Percentiles rank a stretch among this genome's conserved stretches.
phyloP scores from a whole-genome alignment of 257 asterid genomes.

The Cordia subcordata region DNA sequence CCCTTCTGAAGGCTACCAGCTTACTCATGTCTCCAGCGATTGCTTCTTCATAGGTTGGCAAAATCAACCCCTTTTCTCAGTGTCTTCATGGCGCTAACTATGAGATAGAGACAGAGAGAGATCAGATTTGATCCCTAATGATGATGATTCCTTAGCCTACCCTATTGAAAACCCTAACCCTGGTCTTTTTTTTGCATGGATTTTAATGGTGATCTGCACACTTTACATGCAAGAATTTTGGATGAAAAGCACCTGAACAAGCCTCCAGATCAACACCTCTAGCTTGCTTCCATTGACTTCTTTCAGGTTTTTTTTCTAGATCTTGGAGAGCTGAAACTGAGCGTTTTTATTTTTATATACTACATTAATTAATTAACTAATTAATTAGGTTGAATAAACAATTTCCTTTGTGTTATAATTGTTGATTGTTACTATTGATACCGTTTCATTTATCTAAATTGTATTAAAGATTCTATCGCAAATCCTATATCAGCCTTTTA shows the following conservation, averaged over 20 bases:
- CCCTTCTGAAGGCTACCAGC: slow-evolving; percentile 93
- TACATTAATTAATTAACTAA: too few species aligned
- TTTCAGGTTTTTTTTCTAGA: slow-evolving; percentile 20
- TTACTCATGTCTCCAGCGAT: slow-evolving; percentile 40
- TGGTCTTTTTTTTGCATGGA: slow-evolving; percentile 24
- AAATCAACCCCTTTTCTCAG: slow-evolving; percentile 85
- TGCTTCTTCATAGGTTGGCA: slow-evolving; percentile 94
- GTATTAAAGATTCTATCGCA: neutral
- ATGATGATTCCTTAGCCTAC: neutral
- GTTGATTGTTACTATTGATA: neutral
- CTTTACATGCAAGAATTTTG: slow-evolving; percentile 12
- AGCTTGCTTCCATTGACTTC: slow-evolving; percentile 6
- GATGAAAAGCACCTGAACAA: slow-evolving; percentile 6
- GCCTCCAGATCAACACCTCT: slow-evolving; percentile 5
- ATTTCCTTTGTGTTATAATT: neutral
- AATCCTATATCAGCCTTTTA: neutral
- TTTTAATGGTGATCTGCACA: slow-evolving; percentile 1
- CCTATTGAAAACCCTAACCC: slow-evolving; percentile 51
- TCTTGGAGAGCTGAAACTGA: slow-evolving; percentile 28
- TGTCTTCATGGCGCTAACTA: slow-evolving; percentile 78
- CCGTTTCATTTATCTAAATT: neutral
- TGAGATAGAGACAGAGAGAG: too few species aligned
- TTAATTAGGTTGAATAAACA: neutral
- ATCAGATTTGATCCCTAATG: too few species aligned
- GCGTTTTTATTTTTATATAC: slow-evolving; percentile 22